These are phyloP conservation scores for Albizia julibrissin DNA, from an alignment of 306 rosid species.

Conservation along the genomic window DNA sequence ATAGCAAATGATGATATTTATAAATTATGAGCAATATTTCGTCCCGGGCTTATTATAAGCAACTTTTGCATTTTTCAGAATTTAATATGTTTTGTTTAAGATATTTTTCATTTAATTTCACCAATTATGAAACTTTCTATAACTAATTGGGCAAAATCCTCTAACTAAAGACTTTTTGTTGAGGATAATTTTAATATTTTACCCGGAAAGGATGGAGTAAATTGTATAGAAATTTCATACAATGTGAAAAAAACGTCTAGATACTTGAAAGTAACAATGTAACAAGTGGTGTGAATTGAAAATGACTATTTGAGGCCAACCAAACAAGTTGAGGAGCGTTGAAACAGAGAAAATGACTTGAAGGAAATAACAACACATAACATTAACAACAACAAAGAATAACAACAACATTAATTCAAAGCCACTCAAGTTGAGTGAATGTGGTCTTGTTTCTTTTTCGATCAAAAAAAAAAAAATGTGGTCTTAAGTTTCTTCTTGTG, in stretches of 20 bases:
- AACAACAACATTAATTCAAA: background rate
- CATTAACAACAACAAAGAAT: background rate
- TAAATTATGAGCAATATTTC: too few relatives aligned
- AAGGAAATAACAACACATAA: background rate
- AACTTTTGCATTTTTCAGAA: too few relatives aligned
- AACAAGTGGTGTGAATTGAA: background rate
- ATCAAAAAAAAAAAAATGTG: too few relatives aligned
- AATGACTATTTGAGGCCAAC: background rate
- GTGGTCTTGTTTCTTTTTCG: conserved; percentile 8
- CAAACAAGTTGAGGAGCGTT: background rate
- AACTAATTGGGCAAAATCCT: too few relatives aligned
- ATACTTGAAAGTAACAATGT: background rate
- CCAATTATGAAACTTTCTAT: too few relatives aligned
- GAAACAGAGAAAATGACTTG: background rate
- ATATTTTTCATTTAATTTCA: too few relatives aligned
- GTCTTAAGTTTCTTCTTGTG: background rate
- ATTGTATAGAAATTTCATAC: background rate
- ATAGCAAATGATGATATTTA: too few relatives aligned
- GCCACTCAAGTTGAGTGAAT: conserved; percentile 35
- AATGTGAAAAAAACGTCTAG: background rate
- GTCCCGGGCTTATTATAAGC: too few relatives aligned
- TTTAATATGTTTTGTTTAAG: too few relatives aligned
- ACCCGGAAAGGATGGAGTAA: too few relatives aligned
- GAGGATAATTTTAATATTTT: too few relatives aligned
- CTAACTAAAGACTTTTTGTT: too few relatives aligned